These are phyloP conservation scores for Tetraselmis chui DNA, from an alignment of 139 green algal species.

Conservation along the genomic window DNA sequence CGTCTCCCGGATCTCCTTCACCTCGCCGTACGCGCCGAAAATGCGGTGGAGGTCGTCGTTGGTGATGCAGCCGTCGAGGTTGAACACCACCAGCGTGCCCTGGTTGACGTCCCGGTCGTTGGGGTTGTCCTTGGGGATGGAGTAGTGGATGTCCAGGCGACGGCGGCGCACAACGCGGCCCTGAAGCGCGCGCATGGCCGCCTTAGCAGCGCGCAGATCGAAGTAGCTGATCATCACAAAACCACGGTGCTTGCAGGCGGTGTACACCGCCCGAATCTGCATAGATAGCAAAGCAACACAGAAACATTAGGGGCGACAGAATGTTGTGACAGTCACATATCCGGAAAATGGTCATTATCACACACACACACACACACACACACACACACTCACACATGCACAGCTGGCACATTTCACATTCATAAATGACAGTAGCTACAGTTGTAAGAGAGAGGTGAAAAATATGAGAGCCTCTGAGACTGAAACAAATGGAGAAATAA, in stretches of 20 bases:
- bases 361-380: too few relatives aligned
- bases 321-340: too few relatives aligned
- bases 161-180: neutral
- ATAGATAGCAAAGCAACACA: too few relatives aligned
- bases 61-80: conserved; percentile 5
- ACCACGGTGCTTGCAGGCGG: conserved; percentile 41
- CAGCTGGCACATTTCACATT: too few relatives aligned
- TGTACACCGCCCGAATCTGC: conserved; percentile 33
- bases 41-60: conserved; percentile 1
- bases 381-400: too few relatives aligned
- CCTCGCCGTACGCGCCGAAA: conserved; percentile 12
- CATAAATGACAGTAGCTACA: too few relatives aligned
- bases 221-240: conserved; percentile 50
- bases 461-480: too few relatives aligned
- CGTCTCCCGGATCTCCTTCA: conserved; percentile 17
- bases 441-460: too few relatives aligned
- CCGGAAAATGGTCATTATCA: too few relatives aligned
- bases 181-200: conserved; percentile 28
- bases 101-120: conserved; percentile 13
- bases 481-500: too few relatives aligned
- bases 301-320: too few relatives aligned
- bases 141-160: conserved; percentile 18
- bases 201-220: conserved; percentile 29
- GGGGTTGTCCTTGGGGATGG: conserved; percentile 21
- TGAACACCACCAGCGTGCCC: conserved; percentile 20